A percentile compares a stretch with the other conserved stretches of the same genome.
Evolutionary conservation across 192 early-diverging fungal genomes (phyloP).

Genomic region (Mortierella hygrophila): DNA sequence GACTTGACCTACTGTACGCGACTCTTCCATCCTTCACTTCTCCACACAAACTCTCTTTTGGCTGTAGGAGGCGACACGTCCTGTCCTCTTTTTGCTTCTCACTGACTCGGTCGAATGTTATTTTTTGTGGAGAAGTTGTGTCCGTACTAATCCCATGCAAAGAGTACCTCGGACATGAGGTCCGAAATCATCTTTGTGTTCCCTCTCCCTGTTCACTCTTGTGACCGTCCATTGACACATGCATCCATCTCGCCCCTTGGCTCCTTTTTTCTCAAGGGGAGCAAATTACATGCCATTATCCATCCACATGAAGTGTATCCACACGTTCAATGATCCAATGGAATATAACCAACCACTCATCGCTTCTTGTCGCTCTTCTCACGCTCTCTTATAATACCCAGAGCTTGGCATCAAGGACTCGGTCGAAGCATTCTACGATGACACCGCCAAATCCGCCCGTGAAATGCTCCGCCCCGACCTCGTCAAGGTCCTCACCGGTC

Average conservation of each 20-base stretch:
- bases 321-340: background rate
- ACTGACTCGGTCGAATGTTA: background rate
- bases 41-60: slow-evolving; percentile 1
- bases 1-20: background rate
- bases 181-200: background rate
- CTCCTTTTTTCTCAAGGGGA: background rate
- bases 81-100: background rate
- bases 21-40: background rate
- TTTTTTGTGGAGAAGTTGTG: background rate
- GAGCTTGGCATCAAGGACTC: slow-evolving; percentile 81
- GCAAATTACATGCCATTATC: background rate
- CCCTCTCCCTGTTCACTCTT: background rate
- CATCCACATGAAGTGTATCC: background rate
- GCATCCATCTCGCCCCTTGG: background rate
- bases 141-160: background rate
- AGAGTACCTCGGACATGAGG: background rate
- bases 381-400: background rate
- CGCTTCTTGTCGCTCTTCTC: background rate
- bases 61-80: background rate
- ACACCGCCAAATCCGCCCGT: slow-evolving; percentile 89
- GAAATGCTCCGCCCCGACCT: slow-evolving; percentile 84
- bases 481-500: slow-evolving; percentile 86
- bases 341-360: background rate
- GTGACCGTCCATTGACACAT: slow-evolving; percentile 8
- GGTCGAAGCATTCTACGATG: slow-evolving; percentile 85